Evolutionary conservation across 164 flowering plant species (phyloP).

Genomic region (Echeveria elegans): DNA sequence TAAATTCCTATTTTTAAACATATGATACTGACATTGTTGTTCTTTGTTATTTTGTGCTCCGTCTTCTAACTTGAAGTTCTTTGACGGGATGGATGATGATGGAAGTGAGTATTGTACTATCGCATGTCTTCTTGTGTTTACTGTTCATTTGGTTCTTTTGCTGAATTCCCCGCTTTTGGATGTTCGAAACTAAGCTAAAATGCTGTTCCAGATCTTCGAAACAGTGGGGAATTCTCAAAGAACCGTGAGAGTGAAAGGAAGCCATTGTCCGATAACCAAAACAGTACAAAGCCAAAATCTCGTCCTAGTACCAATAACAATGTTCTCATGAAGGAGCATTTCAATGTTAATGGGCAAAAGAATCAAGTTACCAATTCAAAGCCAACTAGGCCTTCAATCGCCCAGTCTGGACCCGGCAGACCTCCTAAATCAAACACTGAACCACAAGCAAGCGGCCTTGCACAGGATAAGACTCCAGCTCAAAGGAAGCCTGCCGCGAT

Average conservation of each 20-base stretch:
- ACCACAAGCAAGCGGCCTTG: constrained; percentile 24
- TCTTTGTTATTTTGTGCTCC: constrained; percentile 12
- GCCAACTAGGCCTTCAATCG: constrained; percentile 31
- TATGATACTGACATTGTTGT: constrained; percentile 26
- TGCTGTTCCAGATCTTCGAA: constrained; percentile 59
- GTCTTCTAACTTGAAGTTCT: constrained; percentile 43
- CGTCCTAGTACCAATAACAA: constrained; percentile 15
- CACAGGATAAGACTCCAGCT: constrained; percentile 18
- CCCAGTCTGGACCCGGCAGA: constrained; percentile 44
- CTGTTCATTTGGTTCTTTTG: constrained; percentile 20
- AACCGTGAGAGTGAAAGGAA: constrained; percentile 42
- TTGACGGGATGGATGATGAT: constrained; percentile 92
- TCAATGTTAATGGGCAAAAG: constrained; percentile 22
- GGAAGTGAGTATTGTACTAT: constrained; percentile 67
- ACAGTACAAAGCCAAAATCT: constrained; percentile 20
- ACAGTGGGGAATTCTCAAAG: constrained; percentile 38
- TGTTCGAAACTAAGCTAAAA: constrained; percentile 17
- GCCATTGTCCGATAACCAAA: constrained; percentile 20
- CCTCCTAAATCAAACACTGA: constrained; percentile 28
- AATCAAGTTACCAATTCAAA: constrained; percentile 27
- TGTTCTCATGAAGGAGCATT: constrained; percentile 25
- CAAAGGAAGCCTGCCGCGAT: constrained; percentile 15
- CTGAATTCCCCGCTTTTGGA: constrained; percentile 22
- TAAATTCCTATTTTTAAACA: background rate
- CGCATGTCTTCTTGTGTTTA: background rate